Base-by-base conservation (phyloP, 2,329 filamentous ascomycete genomes). In the Xylariaceae sp. region DNA sequence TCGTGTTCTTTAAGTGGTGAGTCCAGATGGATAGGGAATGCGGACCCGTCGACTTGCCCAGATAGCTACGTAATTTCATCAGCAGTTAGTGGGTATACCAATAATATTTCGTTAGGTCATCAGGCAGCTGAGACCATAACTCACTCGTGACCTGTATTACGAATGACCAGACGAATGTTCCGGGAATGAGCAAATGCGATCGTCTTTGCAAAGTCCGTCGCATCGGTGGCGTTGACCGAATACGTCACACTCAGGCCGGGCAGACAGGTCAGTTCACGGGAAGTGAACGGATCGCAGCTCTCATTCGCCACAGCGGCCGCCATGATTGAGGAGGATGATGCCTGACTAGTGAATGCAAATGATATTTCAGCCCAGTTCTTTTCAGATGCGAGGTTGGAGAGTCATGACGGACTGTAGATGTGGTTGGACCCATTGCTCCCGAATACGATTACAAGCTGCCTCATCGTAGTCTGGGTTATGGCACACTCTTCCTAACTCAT, bases 1-100 rank as follows among this genome's bases (percentile, higher is more conserved):
- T 17, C 15, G 19, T 21, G 7, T 21, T 13, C n/a, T 38, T 44
- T 31, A 41, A 30, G 18, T 44, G 19, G 13, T 41, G 31, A 5
- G 42, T 44, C 42, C 42, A 44, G 5, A 44, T 15, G n/a, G 42
- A 38, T 21, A 44, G 26, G 9, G 38, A 34, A 2, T 28, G 28
- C 9, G 30, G 17, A 3, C 42, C 42, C 9, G 42, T 44, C 3
- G 34, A 36, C 21, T 27, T 35, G 18, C 33, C 33, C 33, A 35
- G 5, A 15, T 35, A 35, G 23, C 33, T 28, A n/a, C 12, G 16
- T 21, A 12, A 21, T 24, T 24, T 16, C 3, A 18, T 34, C 17
- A 35, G 23, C 33, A 9, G 15, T 24, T 24, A 24, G 11, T 13
- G 11, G 33, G 31, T 24, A 37, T 33, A 32, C 8, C 9, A 13